Conservation (phyloP, 306 rosid species). For the Spatholobus suberectus region DNA sequence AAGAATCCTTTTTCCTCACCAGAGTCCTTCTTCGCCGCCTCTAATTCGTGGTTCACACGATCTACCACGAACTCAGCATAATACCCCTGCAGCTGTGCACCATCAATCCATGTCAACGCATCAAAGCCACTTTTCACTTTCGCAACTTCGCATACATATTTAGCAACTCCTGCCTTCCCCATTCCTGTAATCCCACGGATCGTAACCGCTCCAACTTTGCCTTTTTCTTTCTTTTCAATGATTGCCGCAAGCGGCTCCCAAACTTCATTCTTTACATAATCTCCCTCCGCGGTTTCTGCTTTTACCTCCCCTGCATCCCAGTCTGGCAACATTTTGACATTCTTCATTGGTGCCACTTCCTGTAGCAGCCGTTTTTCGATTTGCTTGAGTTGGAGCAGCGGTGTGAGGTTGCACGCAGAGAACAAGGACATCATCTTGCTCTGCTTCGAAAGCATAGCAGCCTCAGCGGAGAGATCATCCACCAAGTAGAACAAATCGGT, state of each 20-base stretch:
- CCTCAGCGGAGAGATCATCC: neutral
- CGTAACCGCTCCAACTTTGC: neutral
- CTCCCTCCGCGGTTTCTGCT: neutral
- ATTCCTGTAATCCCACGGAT: neutral
- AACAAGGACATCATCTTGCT: neutral
- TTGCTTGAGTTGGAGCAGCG: neutral
- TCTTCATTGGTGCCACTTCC: neutral
- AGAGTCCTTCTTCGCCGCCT: no score
- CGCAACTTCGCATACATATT: no score
- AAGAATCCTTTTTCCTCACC: neutral
- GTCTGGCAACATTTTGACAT: neutral
- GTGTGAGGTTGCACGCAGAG: neutral
- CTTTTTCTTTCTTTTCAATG: neutral
- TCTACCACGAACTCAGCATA: no score
- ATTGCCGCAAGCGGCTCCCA: no score
- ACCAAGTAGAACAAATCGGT: neutral
- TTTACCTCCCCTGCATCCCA: neutral
- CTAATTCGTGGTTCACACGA: no score
- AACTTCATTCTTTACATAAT: no score
- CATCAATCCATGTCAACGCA: no score
- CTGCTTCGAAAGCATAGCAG: neutral
- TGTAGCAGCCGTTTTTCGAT: neutral
- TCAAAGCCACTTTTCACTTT: no score
- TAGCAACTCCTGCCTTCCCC: no score
- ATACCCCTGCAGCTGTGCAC: no score